Base-by-base conservation (phyloP, 768 basidiomycete species). In the Suillus subluteus region DNA sequence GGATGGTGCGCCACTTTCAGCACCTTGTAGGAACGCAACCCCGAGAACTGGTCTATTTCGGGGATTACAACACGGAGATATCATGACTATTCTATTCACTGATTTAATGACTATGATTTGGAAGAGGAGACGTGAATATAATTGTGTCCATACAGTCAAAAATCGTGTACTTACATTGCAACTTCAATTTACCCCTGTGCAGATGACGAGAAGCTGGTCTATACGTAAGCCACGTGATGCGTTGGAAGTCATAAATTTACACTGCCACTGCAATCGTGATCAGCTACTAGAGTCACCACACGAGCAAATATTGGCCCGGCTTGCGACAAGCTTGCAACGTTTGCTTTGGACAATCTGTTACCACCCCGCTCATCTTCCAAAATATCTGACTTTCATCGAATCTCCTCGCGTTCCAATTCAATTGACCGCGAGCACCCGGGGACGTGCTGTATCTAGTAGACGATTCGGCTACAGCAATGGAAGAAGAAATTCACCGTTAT, bases 401-500 rank as follows among this genome's bases (percentile, higher is more conserved):
- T 61, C 41, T n/a, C 18, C 41, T 30, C 12, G 59, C 41, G 18
- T 21, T 43, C 30, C 30, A 32, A 43, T 21, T 11, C 41, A 43
- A 21, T 30, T 32, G 59, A 61, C 59, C 65, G 52, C 64, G 63
- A 71, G 68, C 68, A 70, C 66, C 69, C 64, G 63, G 13, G 69
- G 67, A 63, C 73, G 65, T 64, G 64, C 68, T 68, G 70, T 64
- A 66, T 62, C 65, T 63, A 52, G 70, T 68, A 70, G 67, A 62
- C 11, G 21, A 58, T 55, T 30, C 62, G 59, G 59, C 69, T 66
- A 64, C 58, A 62, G 64, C 73, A 43, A 93, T 93, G 92, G 89
- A 92, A 44, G 88, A 86, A 73, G 88, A 91, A 80, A 83, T 91
- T 72, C 86, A 90, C 70, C 90, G 87, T 75, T 83, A 92, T 69